A percentile compares a stretch with the other conserved stretches of the same genome.
These are phyloP conservation scores for Ophiostoma perfectum DNA, from an alignment of 2,329 filamentous ascomycete genomes.

Conservation along the genomic window DNA sequence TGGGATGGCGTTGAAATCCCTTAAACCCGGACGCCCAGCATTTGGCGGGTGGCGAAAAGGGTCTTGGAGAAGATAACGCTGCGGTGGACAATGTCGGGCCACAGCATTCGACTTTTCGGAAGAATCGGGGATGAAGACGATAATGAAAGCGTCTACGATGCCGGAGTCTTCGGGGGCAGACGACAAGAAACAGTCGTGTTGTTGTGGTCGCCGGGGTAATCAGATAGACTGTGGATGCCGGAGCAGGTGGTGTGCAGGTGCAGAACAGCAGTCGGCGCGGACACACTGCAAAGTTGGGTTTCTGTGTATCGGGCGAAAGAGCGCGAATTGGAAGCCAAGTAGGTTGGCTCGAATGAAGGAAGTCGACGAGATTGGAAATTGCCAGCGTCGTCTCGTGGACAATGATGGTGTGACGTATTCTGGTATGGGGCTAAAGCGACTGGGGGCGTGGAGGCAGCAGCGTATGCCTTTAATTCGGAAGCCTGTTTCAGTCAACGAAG, in stretches of 20 bases:
- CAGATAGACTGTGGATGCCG: background rate
- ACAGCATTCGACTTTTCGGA: background rate
- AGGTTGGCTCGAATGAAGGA: no score
- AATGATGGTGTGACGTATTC: slow-evolving; percentile 9
- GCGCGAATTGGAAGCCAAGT: background rate
- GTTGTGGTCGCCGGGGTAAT: slow-evolving; percentile 7
- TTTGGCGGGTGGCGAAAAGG: slow-evolving; percentile 16
- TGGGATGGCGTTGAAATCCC: slow-evolving; percentile 13
- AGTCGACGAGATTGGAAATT: background rate
- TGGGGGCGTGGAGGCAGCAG: slow-evolving; percentile 3
- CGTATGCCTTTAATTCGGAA: background rate
- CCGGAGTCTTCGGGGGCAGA: background rate
- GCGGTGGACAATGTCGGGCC: background rate
- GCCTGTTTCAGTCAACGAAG: background rate
- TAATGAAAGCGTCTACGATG: background rate
- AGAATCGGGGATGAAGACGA: background rate
- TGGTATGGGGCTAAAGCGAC: background rate
- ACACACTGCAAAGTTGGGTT: background rate
- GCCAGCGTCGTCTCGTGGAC: background rate
- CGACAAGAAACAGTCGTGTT: background rate
- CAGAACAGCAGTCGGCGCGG: background rate
- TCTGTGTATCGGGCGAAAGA: background rate
- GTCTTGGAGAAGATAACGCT: background rate
- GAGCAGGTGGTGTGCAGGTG: no score
- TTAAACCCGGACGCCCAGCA: slow-evolving; percentile 11